A percentile compares a stretch with the other conserved stretches of the same genome.
phyloP scores from a whole-genome alignment of 805 yeast genomes.

The Suhomyces emberorum region DNA sequence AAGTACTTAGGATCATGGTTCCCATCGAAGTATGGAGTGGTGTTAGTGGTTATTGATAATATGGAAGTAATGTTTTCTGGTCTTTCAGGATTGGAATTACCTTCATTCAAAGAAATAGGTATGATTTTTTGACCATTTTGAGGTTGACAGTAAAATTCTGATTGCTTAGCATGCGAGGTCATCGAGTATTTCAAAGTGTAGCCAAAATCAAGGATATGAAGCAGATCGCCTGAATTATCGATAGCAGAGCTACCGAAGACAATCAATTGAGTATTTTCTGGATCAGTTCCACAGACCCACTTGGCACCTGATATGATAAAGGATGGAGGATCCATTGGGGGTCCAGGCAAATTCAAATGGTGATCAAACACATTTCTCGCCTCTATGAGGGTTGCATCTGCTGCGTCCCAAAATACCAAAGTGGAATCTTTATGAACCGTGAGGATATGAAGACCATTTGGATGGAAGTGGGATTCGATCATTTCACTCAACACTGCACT shows the following conservation, averaged over 20 bases:
- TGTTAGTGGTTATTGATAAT: constrained; percentile 30
- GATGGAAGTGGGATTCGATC: constrained; percentile 74
- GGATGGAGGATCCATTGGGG: constrained; percentile 19
- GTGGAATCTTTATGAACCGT: constrained; percentile 82
- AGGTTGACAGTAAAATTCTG: constrained; percentile 65
- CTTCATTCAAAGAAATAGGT: constrained; percentile 22
- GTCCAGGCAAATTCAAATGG: constrained; percentile 55
- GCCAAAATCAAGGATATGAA: constrained; percentile 69
- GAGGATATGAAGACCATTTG: constrained; percentile 82
- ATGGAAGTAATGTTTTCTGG: constrained; percentile 26
- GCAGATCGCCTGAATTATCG: constrained; percentile 14
- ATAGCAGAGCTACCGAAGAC: constrained; percentile 56
- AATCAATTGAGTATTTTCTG: constrained; percentile 73
- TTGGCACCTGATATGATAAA: constrained; percentile 50
- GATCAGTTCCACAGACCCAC: constrained; percentile 80
- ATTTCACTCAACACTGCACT: constrained; percentile 33
- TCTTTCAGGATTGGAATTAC: constrained; percentile 11
- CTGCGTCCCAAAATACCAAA: constrained; percentile 89
- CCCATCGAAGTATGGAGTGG: constrained; percentile 76
- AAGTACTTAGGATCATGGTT: constrained; percentile 71
- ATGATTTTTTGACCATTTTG: constrained; percentile 38
- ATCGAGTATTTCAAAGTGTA: constrained; percentile 72
- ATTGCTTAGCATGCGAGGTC: constrained; percentile 82
- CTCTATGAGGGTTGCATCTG: constrained; percentile 66
- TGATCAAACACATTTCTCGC: constrained; percentile 72